These are phyloP conservation scores for Exophiala sp. DNA, from an alignment of 2,329 filamentous ascomycete species.

Conservation along the genomic window DNA sequence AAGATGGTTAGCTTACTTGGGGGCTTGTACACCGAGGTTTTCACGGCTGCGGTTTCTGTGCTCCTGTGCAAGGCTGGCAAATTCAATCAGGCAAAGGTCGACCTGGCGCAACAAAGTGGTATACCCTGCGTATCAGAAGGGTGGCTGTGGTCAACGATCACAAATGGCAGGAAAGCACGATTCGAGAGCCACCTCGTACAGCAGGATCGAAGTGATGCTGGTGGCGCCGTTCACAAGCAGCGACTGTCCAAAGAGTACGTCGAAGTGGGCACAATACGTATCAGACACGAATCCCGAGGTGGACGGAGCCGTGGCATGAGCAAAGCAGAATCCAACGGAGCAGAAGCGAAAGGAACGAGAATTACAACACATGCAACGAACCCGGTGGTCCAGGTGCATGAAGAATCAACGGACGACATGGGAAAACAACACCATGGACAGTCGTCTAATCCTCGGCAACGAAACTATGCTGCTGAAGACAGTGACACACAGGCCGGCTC, in stretches of 20 bases:
- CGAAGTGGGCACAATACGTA: slow-evolving; percentile 14
- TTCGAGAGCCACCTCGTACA: slow-evolving; percentile 13
- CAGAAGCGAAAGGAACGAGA: background rate
- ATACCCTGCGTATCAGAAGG: slow-evolving; percentile 74
- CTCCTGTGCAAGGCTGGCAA: slow-evolving; percentile 62
- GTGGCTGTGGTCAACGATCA: slow-evolving; percentile 82
- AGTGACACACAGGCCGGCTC: slow-evolving; percentile 7
- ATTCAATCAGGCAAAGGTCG: slow-evolving; percentile 65
- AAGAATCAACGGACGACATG: background rate
- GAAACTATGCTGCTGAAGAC: background rate
- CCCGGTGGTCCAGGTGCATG: slow-evolving; percentile 3
- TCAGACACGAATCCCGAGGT: slow-evolving; percentile 6
- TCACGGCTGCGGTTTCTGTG: slow-evolving; percentile 66
- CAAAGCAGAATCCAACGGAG: background rate
- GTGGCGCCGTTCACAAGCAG: background rate
- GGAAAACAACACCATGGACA: background rate
- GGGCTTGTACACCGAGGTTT: slow-evolving; percentile 70
- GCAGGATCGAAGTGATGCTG: background rate
- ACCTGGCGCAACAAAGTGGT: slow-evolving; percentile 65
- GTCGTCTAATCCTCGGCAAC: background rate
- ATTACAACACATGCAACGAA: background rate
- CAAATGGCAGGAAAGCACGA: slow-evolving; percentile 37
- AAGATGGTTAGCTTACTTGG: slow-evolving; percentile 71
- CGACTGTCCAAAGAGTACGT: slow-evolving; percentile 3
- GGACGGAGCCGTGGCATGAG: background rate